Conservation (phyloP, 2,329 filamentous ascomycete species). For the Nothophoma quercina region DNA sequence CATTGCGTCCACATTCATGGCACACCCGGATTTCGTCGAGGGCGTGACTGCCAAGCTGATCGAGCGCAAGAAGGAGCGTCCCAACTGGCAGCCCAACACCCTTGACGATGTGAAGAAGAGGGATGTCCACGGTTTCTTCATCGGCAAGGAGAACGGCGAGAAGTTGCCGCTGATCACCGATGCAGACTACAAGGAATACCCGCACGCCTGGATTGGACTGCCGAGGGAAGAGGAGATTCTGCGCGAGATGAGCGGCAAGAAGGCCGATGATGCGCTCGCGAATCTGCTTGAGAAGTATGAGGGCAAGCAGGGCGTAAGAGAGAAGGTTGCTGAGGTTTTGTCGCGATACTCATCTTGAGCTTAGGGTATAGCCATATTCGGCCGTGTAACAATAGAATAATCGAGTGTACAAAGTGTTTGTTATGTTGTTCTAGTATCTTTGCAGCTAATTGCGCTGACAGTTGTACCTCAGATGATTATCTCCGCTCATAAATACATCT, state of each 20-base stretch:
- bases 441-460: too few relatives aligned
- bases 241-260: constrained; percentile 48
- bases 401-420: neutral
- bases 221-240: constrained; percentile 73
- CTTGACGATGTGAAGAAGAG: constrained; percentile 70
- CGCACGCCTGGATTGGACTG: constrained; percentile 72
- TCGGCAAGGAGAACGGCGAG: constrained; percentile 4
- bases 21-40: constrained; percentile 86
- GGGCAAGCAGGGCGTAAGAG: constrained; percentile 58
- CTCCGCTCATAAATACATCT: too few relatives aligned
- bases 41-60: constrained; percentile 86
- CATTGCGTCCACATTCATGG: constrained; percentile 89
- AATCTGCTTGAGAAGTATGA: constrained; percentile 51
- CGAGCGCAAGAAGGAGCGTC: constrained; percentile 69
- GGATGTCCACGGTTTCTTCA: constrained; percentile 75
- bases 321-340: constrained; percentile 71
- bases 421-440: too few relatives aligned
- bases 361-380: neutral
- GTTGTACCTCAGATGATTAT: too few relatives aligned
- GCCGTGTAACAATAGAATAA: constrained; percentile 10
- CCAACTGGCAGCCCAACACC: constrained; percentile 78
- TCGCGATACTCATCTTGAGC: constrained; percentile 35
- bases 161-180: constrained; percentile 69
- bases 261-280: constrained; percentile 48
- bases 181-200: constrained; percentile 74